phyloP scores from a whole-genome alignment of 2,329 filamentous ascomycete species.

The Fusarium sp. region DNA sequence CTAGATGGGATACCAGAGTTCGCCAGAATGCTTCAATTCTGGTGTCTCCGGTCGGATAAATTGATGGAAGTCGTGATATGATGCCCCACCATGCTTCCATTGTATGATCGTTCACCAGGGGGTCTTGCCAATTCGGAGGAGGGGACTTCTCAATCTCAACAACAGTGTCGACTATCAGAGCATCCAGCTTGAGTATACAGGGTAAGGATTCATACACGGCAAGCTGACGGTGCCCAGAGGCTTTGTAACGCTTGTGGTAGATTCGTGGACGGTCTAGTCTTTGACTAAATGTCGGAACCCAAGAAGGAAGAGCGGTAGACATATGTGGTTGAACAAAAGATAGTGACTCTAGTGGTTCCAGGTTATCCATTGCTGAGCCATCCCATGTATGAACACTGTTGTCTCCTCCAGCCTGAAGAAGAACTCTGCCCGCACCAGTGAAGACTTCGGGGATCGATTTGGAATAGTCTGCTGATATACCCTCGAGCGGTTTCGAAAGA shows the following conservation, averaged over 20 bases:
- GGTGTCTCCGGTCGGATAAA: background rate
- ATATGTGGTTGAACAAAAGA: background rate
- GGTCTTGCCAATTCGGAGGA: background rate
- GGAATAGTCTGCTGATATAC: background rate
- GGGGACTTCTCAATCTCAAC: background rate
- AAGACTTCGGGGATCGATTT: background rate
- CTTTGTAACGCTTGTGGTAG: background rate
- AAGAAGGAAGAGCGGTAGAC: background rate
- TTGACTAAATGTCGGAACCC: background rate
- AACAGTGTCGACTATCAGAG: background rate
- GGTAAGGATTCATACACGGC: background rate
- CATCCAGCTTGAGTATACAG: background rate
- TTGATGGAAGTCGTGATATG: background rate
- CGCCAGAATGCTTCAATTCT: background rate
- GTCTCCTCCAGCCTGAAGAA: background rate
- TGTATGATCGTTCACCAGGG: background rate
- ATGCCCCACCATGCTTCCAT: background rate
- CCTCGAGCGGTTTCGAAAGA: background rate
- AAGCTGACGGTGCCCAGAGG: background rate
- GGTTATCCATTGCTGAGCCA: background rate
- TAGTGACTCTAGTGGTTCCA: background rate
- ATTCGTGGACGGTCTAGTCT: background rate
- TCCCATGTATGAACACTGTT: background rate
- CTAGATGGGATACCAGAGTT: background rate
- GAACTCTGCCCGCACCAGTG: background rate